phyloP scores from a whole-genome alignment of 2,329 filamentous ascomycete species.

The Dothideomycetidae sp. region DNA sequence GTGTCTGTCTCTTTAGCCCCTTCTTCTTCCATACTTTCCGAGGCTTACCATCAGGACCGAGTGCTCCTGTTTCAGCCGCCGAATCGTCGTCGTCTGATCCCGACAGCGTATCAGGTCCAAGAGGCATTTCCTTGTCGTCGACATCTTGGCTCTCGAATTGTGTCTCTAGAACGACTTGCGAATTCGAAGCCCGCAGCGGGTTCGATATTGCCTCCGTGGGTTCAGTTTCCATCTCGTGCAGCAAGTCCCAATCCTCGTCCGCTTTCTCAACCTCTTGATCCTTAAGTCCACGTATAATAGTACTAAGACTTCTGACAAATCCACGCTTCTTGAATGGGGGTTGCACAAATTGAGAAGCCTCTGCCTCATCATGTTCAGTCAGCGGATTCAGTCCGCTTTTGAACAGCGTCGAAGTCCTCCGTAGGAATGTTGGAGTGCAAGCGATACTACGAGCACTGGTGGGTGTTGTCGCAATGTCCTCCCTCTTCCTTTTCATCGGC shows the following conservation, averaged over 20 bases:
- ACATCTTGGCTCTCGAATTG: constrained; percentile 31
- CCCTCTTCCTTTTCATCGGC: constrained; percentile 40
- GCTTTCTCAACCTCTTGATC: constrained; percentile 54
- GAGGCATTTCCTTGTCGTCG: constrained; percentile 24
- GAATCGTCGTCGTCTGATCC: constrained; percentile 45
- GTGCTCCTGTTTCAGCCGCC: constrained; percentile 16
- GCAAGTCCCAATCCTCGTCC: constrained; percentile 60
- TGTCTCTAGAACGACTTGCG: constrained; percentile 19
- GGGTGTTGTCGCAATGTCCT: constrained; percentile 32
- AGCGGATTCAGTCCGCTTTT: constrained; percentile 33
- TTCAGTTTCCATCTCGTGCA: constrained; percentile 53
- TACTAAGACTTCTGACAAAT: constrained; percentile 56
- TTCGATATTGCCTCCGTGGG: constrained; percentile 10
- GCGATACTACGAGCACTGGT: constrained; percentile 24
- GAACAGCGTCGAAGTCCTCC: constrained; percentile 31
- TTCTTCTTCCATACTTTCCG: constrained; percentile 64
- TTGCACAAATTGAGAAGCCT: constrained; percentile 18
- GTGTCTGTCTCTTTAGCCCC: constrained; percentile 66
- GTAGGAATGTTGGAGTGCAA: constrained; percentile 57
- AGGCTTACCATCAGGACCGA: constrained; percentile 44
- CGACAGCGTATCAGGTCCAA: constrained; percentile 29
- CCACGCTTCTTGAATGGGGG: constrained; percentile 29
- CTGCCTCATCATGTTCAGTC: constrained; percentile 42
- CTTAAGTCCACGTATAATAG: constrained; percentile 55
- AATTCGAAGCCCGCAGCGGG: constrained; percentile 13